Base-by-base conservation (phyloP, 768 basidiomycete genomes). In the Russula compacta region DNA sequence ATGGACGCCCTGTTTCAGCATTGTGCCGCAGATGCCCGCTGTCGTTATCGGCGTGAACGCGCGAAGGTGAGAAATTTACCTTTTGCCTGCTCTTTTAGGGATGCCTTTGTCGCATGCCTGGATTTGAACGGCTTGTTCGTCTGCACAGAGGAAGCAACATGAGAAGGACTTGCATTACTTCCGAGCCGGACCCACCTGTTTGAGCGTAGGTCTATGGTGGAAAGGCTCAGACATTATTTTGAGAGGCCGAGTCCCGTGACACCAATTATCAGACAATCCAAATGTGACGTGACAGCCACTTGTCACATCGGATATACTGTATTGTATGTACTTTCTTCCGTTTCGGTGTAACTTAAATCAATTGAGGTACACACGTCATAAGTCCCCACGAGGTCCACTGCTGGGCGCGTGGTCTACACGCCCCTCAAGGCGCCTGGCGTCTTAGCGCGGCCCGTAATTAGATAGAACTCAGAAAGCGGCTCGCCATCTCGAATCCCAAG, bases 51-150 rank as follows among this genome's bases (percentile, higher is more conserved):
- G 39, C 11, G 59, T 50, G 15, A 46, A 9, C 17, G n/a, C 1
- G 24, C 24, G 24, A 3, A 29, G 24, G 33, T 42, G 15, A 36
- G 46, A 15, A 32, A 50, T 70, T 39, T 47, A 85, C 93, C 94
- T 78, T 95, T 95, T 36, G 91, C 85, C 46, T 82, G 81, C 48
- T 91, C 89, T 73, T 89, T 93, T 42, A 97, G 68, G 0, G 88
- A 78, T 1, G 87, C 83, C 74, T 97, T 97, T 12, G 89, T 83
- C 2, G 92, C 82, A 77, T 94, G 90, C 71, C 85, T 89, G 2
- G 92, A 92, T 75, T 98, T 98, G 79, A 89, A 98, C 1, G 81
- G 67, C 73, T 98, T 98, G 74, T 98, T 97, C 79, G 84, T 76
- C 91, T 94, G 64, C 15, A 53, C 50, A 36, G 19, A 40, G 49